Percentiles rank a stretch among this genome's conserved stretches.
These are phyloP conservation scores for Solanum chilense DNA, from an alignment of 257 asterid genomes.

Conservation along the genomic window DNA sequence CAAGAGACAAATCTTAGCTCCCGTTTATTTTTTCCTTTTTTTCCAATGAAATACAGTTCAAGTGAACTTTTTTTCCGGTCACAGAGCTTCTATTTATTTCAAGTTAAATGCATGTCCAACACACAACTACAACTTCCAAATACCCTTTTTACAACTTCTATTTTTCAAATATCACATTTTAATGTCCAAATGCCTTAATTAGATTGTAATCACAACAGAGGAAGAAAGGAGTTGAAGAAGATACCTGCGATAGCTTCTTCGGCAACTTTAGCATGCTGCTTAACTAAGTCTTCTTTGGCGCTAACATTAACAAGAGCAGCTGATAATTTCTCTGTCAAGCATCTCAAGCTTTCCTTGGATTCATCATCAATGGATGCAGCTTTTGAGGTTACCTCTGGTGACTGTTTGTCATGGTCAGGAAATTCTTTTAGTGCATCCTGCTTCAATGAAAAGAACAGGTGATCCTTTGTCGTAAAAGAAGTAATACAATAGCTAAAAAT, in stretches of 20 bases:
- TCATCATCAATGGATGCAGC: slow-evolving; percentile 23
- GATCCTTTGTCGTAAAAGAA: not conserved
- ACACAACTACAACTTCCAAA: not conserved
- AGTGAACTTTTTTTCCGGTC: not conserved
- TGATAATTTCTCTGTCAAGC: slow-evolving; percentile 49
- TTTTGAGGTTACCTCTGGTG: slow-evolving; percentile 44
- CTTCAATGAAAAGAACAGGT: not conserved
- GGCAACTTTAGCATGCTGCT: slow-evolving; percentile 80
- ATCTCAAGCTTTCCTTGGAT: slow-evolving; percentile 30
- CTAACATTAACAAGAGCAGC: slow-evolving; percentile 72
- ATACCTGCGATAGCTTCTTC: slow-evolving; percentile 91
- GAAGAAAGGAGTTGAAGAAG: not conserved
- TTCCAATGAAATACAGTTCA: not conserved
- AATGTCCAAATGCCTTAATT: not conserved
- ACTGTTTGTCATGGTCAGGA: slow-evolving; percentile 18
- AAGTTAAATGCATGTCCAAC: not conserved
- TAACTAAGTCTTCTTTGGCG: slow-evolving; percentile 70
- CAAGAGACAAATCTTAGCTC: not conserved
- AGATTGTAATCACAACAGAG: not conserved
- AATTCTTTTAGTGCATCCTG: slow-evolving; percentile 46
- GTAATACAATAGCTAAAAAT: not conserved
- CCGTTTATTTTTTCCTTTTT: not conserved
- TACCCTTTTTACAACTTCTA: not conserved
- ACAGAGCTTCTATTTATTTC: not conserved
- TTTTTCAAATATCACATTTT: not conserved